Percentiles rank a stretch among this genome's conserved stretches.
Evolutionary conservation across 352 stramenopile genomes (phyloP).

Genomic region (Globisporangium solare): DNA sequence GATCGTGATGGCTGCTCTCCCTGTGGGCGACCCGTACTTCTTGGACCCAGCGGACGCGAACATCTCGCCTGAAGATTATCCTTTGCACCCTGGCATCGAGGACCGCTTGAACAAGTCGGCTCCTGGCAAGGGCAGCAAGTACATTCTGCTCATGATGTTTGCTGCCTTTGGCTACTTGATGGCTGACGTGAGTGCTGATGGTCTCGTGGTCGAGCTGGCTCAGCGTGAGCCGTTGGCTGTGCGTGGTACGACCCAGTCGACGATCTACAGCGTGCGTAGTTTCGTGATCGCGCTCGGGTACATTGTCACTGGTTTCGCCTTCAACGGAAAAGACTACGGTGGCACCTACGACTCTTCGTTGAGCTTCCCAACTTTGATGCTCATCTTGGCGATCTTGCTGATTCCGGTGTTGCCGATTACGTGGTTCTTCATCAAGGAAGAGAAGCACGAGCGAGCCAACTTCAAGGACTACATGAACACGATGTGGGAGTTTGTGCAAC

Average conservation of each 20-base stretch:
- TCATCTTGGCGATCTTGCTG: constrained; percentile 31
- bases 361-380: constrained; percentile 29
- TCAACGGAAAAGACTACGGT: constrained; percentile 49
- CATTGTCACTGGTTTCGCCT: constrained; percentile 36
- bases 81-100: constrained; percentile 16
- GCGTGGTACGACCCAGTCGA: constrained; percentile 47
- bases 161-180: constrained; percentile 50
- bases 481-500: constrained; percentile 18
- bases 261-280: constrained; percentile 44
- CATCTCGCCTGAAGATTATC: constrained; percentile 8
- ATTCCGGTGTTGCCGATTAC: constrained; percentile 33
- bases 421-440: constrained; percentile 52
- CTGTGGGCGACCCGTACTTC: constrained; percentile 54
- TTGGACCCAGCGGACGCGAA: constrained; percentile 22
- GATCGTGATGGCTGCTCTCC: constrained; percentile 38
- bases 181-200: constrained; percentile 44
- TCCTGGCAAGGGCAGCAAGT: constrained; percentile 30
- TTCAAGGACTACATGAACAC: constrained; percentile 33
- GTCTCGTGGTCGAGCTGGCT: constrained; percentile 50
- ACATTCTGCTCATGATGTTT: constrained; percentile 54
- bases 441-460: constrained; percentile 25
- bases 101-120: constrained; percentile 33
- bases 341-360: constrained; percentile 30
- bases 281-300: constrained; percentile 38
- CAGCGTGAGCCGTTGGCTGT: constrained; percentile 45